A percentile compares a stretch with the other conserved stretches of the same genome.
Conservation (phyloP, 73 alveolate species). For the Uronychia setigera region DNA sequence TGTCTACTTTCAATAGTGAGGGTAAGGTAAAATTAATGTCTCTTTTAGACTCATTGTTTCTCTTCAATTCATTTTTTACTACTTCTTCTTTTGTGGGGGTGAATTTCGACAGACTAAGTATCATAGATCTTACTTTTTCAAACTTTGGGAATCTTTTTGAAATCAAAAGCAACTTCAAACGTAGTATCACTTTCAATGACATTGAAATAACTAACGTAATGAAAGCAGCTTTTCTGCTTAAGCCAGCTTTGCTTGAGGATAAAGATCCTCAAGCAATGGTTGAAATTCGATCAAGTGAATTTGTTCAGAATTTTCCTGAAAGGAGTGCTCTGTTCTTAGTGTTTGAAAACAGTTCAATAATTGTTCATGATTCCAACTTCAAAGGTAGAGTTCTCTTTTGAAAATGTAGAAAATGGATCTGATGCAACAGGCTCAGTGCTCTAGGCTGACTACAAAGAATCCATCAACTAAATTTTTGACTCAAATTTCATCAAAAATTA, state of each 20-base stretch:
- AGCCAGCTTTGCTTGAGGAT: no score
- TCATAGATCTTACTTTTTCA: slow-evolving; percentile 4
- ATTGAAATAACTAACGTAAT: neutral
- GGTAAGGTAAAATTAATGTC: no score
- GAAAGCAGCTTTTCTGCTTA: slow-evolving; percentile 4
- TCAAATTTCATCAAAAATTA: slow-evolving; percentile 21
- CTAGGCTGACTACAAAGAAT: slow-evolving; percentile 27
- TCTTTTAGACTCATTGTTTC: neutral
- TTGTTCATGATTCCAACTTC: neutral
- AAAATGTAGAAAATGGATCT: neutral
- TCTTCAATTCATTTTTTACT: neutral
- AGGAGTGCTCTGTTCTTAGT: neutral
- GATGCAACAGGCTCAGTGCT: slow-evolving; percentile 23
- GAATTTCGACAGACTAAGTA: slow-evolving; percentile 9
- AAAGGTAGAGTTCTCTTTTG: no score
- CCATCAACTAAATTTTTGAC: neutral
- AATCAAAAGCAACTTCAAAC: neutral
- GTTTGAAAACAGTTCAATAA: slow-evolving; percentile 16
- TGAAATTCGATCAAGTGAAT: no score
- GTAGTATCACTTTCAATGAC: neutral
- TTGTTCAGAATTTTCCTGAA: neutral
- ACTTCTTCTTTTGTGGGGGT: no score
- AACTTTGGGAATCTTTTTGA: slow-evolving; percentile 17
- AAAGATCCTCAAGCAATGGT: no score
- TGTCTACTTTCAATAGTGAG: no score